Conservation (phyloP, 257 asterid genomes). For the Solanum bulbocastanum region DNA sequence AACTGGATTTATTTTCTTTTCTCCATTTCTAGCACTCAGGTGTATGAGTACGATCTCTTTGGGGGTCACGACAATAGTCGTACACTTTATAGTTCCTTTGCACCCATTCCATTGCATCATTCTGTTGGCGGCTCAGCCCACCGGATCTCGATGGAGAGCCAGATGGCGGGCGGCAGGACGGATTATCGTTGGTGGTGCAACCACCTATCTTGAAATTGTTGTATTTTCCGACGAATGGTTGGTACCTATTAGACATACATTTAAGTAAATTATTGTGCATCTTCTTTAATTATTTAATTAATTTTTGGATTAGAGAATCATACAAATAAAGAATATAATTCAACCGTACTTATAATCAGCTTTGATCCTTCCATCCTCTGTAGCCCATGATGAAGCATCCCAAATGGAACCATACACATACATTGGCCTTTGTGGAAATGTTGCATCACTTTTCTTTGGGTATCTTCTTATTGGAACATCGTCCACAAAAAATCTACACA, state of each 20-base stretch:
- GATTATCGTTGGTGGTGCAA: constrained; percentile 59
- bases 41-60: constrained; percentile 66
- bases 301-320: background rate
- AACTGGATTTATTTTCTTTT: background rate
- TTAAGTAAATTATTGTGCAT: background rate
- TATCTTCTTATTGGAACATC: constrained; percentile 81
- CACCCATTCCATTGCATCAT: constrained; percentile 59
- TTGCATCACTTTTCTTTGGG: constrained; percentile 41
- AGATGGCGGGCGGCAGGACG: constrained; percentile 57
- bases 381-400: constrained; percentile 95
- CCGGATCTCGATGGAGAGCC: constrained; percentile 58
- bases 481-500: constrained; percentile 66
- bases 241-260: background rate
- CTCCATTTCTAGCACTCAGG: constrained; percentile 54
- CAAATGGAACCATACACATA: constrained; percentile 88
- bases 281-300: background rate
- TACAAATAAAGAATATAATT: background rate
- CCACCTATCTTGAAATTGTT: constrained; percentile 60
- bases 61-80: constrained; percentile 59
- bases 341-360: constrained; percentile 41
- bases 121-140: constrained; percentile 48
- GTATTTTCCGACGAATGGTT: constrained; percentile 69
- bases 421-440: constrained; percentile 85
- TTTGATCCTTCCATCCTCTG: constrained; percentile 69
- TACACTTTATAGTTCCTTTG: constrained; percentile 51